Conservation (phyloP, 176 grass and related monocot species). For the Ampelocalamus luodianensis region DNA sequence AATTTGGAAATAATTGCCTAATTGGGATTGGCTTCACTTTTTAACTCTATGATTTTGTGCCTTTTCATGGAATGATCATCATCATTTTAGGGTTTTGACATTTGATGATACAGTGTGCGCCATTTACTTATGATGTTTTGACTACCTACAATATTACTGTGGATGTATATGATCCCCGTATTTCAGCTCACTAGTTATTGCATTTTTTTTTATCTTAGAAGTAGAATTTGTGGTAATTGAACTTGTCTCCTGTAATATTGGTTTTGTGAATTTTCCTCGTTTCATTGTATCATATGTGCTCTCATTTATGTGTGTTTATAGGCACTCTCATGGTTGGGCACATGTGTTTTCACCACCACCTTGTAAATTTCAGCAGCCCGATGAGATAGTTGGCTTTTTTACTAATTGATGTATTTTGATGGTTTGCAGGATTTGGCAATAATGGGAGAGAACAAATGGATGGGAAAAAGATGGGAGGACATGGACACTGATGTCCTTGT, state of each 20-base stretch:
- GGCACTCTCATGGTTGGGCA: background rate
- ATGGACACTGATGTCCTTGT: conserved; percentile 98
- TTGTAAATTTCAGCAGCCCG: conserved; percentile 1
- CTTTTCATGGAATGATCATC: background rate
- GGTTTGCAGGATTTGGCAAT: conserved; percentile 41
- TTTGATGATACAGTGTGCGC: conserved; percentile 1
- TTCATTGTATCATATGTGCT: background rate
- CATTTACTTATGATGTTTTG: conserved; percentile 14
- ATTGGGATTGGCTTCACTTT: background rate
- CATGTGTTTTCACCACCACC: background rate
- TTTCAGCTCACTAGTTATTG: conserved; percentile 12
- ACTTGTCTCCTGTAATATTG: conserved; percentile 14
- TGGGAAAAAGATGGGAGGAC: conserved; percentile 94
- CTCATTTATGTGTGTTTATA: conserved; percentile 1
- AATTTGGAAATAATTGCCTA: background rate
- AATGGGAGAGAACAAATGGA: conserved; percentile 81
- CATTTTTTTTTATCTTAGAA: background rate
- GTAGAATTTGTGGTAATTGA: conserved; percentile 6
- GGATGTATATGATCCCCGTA: background rate
- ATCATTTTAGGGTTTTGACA: background rate
- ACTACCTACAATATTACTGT: background rate
- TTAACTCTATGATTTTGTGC: background rate
- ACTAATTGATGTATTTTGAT: conserved; percentile 29
- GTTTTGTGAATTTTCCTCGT: background rate
- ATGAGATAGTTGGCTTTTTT: conserved; percentile 23